Evolutionary conservation across 306 rosid species (phyloP).

Genomic region (Sicyos baderoa): DNA sequence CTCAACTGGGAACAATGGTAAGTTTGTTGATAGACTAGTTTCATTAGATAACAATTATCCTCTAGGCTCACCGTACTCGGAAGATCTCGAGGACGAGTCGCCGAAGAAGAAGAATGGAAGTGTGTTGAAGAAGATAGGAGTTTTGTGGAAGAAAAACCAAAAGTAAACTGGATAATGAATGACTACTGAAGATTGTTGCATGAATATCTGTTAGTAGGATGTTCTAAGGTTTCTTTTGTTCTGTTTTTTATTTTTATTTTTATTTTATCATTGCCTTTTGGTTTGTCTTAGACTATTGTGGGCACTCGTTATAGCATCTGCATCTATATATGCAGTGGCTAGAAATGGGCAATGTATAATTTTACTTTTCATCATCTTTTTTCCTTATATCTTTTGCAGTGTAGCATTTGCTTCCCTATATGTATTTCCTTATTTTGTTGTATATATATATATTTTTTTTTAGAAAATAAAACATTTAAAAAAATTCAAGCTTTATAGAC

Average conservation of each 20-base stretch:
- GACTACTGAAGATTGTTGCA: neutral
- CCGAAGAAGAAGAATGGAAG: slow-evolving; percentile 85
- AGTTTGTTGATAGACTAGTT: slow-evolving; percentile 43
- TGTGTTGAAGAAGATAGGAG: slow-evolving; percentile 90
- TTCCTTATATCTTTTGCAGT: neutral
- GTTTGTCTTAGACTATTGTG: neutral
- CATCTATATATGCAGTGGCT: slow-evolving; percentile 4
- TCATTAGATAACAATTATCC: slow-evolving; percentile 51
- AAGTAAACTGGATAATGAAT: slow-evolving; percentile 21
- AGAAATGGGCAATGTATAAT: neutral
- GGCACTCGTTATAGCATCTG: neutral
- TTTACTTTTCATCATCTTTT: too few species aligned
- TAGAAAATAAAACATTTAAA: too few species aligned
- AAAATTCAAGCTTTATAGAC: too few species aligned
- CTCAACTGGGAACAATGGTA: slow-evolving; percentile 61
- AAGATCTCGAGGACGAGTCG: slow-evolving; percentile 69
- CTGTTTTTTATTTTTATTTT: neutral
- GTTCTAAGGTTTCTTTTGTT: neutral
- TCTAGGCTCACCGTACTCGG: slow-evolving; percentile 58
- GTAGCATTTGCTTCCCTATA: too few species aligned
- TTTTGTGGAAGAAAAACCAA: slow-evolving; percentile 82
- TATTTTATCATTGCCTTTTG: slow-evolving; percentile 3
- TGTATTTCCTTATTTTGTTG: too few species aligned
- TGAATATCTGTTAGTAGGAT: slow-evolving; percentile 6
- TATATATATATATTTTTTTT: too few species aligned